phyloP scores from a whole-genome alignment of 1,139 yeast genomes.

The Blastobotrys elegans region DNA sequence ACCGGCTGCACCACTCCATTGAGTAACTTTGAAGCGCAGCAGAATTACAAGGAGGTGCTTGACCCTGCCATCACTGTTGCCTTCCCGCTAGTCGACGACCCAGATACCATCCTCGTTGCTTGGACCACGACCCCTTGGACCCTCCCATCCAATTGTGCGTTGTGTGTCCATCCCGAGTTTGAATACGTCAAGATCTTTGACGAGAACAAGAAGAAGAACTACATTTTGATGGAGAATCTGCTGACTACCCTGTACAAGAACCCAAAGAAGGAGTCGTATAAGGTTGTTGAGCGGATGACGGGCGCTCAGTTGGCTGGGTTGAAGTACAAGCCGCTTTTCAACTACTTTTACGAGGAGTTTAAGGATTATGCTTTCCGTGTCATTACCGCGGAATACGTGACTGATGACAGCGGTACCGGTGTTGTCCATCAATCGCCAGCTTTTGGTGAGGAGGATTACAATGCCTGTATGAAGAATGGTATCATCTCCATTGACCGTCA shows the following conservation, averaged over 20 bases:
- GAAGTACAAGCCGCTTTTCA: constrained; percentile 77
- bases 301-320: constrained; percentile 79
- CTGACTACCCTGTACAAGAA: constrained; percentile 84
- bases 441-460: constrained; percentile 98
- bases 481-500: constrained; percentile 60
- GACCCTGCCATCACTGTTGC: constrained; percentile 96
- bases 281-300: constrained; percentile 68
- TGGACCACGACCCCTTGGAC: constrained; percentile 99
- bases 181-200: constrained; percentile 91
- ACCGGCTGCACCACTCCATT: constrained; percentile 96
- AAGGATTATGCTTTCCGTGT: constrained; percentile 74
- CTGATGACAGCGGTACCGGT: constrained; percentile 97
- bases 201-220: constrained; percentile 76
- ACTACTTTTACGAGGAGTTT: constrained; percentile 71
- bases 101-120: constrained; percentile 79
- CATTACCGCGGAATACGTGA: constrained; percentile 75
- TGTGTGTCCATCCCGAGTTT: constrained; percentile 85
- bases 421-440: constrained; percentile 98
- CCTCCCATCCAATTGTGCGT: constrained; percentile 85
- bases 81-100: constrained; percentile 76
- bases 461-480: constrained; percentile 71
- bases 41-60: constrained; percentile 91
- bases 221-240: constrained; percentile 76
- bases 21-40: constrained; percentile 97
- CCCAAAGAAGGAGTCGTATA: constrained; percentile 85